These are phyloP conservation scores for Podila horticola DNA, from an alignment of 192 early-diverging fungal genomes.

Conservation along the genomic window DNA sequence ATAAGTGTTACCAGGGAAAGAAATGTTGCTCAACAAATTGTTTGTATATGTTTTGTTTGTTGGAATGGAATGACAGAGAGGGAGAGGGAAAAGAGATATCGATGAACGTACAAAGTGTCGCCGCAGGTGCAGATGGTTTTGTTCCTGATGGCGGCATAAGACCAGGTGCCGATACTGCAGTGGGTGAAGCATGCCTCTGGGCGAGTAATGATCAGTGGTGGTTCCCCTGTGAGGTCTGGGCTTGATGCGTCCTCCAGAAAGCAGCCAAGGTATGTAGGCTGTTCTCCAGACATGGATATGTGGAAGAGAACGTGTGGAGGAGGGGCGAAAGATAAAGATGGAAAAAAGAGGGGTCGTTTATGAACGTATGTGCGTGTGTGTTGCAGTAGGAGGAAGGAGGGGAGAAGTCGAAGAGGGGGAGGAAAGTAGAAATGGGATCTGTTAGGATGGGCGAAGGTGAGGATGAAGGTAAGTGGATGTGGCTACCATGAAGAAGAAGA, in stretches of 20 bases:
- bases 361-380: not conserved
- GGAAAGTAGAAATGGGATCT: not conserved
- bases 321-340: not conserved
- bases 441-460: not conserved
- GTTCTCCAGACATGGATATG: conserved; percentile 7
- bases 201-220: conserved; percentile 30
- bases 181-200: conserved; percentile 46
- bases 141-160: conserved; percentile 40
- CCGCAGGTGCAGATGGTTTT: conserved; percentile 43
- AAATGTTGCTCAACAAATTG: too few species aligned
- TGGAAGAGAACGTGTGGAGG: not conserved
- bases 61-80: not conserved
- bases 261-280: conserved; percentile 34
- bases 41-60: conserved; percentile 1
- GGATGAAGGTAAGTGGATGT: not conserved
- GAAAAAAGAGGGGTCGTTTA: not conserved
- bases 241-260: conserved; percentile 15
- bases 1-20: too few species aligned
- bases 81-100: not conserved
- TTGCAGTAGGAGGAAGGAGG: not conserved
- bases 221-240: conserved; percentile 40
- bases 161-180: conserved; percentile 44
- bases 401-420: not conserved
- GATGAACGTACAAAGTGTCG: conserved; percentile 24
- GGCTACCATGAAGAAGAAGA: not conserved